Conservation (phyloP, 768 basidiomycete genomes). For the Kwoniella dendrophila region DNA sequence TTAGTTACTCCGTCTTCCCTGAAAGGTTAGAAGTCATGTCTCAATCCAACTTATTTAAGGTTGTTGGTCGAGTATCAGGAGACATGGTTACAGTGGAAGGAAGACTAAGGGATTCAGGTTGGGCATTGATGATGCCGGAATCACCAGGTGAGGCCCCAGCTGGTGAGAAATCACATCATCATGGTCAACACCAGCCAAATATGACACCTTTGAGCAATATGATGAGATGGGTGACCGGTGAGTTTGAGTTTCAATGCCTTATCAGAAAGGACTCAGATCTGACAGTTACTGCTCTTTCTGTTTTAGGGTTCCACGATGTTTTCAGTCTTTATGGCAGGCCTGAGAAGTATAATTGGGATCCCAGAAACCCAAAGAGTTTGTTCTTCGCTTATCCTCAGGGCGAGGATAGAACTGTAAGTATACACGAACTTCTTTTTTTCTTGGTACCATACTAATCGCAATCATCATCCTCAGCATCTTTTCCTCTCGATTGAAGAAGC, state of each 20-base stretch:
- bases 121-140: slow-evolving; percentile 90
- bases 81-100: slow-evolving; percentile 71
- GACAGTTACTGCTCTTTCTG: too few species aligned
- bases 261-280: too few species aligned
- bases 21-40: slow-evolving; percentile 91
- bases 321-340: slow-evolving; percentile 90
- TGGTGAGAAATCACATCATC: slow-evolving; percentile 16
- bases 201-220: slow-evolving; percentile 72
- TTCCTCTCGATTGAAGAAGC: slow-evolving; percentile 85
- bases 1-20: slow-evolving; percentile 79
- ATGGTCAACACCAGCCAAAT: slow-evolving; percentile 1
- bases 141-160: slow-evolving; percentile 35
- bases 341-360: slow-evolving; percentile 83
- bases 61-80: slow-evolving; percentile 80
- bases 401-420: slow-evolving; percentile 74
- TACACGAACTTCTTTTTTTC: slow-evolving; percentile 20
- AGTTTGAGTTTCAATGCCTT: slow-evolving; percentile 52
- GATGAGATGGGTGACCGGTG: slow-evolving; percentile 87
- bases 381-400: slow-evolving; percentile 96
- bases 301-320: slow-evolving; percentile 74
- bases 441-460: background rate
- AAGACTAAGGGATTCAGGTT: slow-evolving; percentile 67
- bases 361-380: slow-evolving; percentile 73
- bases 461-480: slow-evolving; percentile 63
- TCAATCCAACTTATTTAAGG: slow-evolving; percentile 84